A percentile compares a stretch with the other conserved stretches of the same genome.
phyloP scores from a whole-genome alignment of 2,329 filamentous ascomycete species.

The Clonostachys solani region DNA sequence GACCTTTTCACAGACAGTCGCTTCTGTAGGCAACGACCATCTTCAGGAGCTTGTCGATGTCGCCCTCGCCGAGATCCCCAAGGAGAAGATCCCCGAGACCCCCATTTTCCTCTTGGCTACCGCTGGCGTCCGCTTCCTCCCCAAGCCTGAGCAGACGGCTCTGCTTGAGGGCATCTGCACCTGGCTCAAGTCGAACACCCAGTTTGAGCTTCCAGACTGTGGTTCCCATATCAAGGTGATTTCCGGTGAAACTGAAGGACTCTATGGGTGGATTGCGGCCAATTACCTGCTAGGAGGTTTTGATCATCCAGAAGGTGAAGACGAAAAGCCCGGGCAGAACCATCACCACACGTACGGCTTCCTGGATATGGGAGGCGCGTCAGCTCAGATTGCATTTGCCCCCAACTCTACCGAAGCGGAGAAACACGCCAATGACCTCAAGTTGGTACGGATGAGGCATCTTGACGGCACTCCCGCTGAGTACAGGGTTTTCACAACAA shows the following conservation, averaged over 20 bases:
- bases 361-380: conserved; percentile 96
- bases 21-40: conserved; percentile 76
- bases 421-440: conserved; percentile 87
- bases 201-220: conserved; percentile 88
- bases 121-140: conserved; percentile 87
- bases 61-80: conserved; percentile 73
- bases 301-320: conserved; percentile 55
- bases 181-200: conserved; percentile 72
- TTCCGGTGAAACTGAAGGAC: conserved; percentile 86
- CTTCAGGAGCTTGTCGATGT: conserved; percentile 76
- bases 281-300: conserved; percentile 95
- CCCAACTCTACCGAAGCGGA: conserved; percentile 87
- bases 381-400: conserved; percentile 95
- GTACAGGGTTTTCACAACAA: conserved; percentile 89
- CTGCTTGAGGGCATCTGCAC: conserved; percentile 77
- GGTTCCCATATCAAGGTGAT: conserved; percentile 89
- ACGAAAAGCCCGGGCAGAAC: conserved; percentile 17
- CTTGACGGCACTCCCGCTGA: conserved; percentile 74
- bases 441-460: conserved; percentile 77
- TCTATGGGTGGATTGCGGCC: conserved; percentile 96
- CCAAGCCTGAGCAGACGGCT: conserved; percentile 64
- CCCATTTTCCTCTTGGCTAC: conserved; percentile 95
- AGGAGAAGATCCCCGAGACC: conserved; percentile 73
- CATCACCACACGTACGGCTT: conserved; percentile 97
- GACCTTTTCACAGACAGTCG: conserved; percentile 75